A percentile compares a stretch with the other conserved stretches of the same genome.
Evolutionary conservation across 116 monocot species (phyloP).

Genomic region (Trichopus zeylanicus): DNA sequence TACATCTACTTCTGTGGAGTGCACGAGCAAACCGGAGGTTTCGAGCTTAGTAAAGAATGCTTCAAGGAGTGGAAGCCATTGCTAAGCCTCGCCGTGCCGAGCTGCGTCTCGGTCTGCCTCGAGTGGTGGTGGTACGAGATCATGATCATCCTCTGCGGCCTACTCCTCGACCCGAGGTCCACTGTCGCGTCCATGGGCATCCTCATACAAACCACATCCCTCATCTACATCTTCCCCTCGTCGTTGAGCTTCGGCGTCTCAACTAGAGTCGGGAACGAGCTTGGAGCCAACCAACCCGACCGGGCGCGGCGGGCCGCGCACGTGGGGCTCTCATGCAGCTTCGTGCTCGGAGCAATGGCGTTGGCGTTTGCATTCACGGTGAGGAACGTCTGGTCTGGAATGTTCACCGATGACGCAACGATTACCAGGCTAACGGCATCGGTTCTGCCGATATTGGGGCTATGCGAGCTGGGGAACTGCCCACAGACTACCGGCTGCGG

Average conservation of each 20-base stretch:
- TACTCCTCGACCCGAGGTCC: slow-evolving; percentile 29
- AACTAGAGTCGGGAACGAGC: slow-evolving; percentile 39
- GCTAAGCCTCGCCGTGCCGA: slow-evolving; percentile 26
- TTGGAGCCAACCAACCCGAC: slow-evolving; percentile 31
- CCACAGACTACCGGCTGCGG: slow-evolving; percentile 74
- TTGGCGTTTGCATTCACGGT: slow-evolving; percentile 30
- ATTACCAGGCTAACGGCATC: slow-evolving; percentile 32
- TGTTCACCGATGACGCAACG: slow-evolving; percentile 34
- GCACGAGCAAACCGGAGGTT: slow-evolving; percentile 14
- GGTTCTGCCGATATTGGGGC: slow-evolving; percentile 46
- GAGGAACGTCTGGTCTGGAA: slow-evolving; percentile 37
- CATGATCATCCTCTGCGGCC: slow-evolving; percentile 44
- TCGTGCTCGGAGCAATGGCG: slow-evolving; percentile 17
- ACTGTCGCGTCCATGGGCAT: slow-evolving; percentile 59
- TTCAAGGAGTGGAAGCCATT: slow-evolving; percentile 27
- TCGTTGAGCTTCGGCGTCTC: slow-evolving; percentile 39
- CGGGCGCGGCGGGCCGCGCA: slow-evolving; percentile 22
- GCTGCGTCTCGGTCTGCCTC: slow-evolving; percentile 41
- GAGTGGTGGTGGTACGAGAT: slow-evolving; percentile 67
- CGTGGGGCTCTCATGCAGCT: slow-evolving; percentile 13
- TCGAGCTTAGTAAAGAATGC: not conserved
- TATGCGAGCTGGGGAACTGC: slow-evolving; percentile 67
- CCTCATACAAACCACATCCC: slow-evolving; percentile 45
- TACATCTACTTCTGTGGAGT: slow-evolving; percentile 23
- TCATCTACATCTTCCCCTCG: slow-evolving; percentile 52